These are phyloP conservation scores for Pseudogymnoascus sp. DNA, from an alignment of 2,329 filamentous ascomycete genomes.

Conservation along the genomic window DNA sequence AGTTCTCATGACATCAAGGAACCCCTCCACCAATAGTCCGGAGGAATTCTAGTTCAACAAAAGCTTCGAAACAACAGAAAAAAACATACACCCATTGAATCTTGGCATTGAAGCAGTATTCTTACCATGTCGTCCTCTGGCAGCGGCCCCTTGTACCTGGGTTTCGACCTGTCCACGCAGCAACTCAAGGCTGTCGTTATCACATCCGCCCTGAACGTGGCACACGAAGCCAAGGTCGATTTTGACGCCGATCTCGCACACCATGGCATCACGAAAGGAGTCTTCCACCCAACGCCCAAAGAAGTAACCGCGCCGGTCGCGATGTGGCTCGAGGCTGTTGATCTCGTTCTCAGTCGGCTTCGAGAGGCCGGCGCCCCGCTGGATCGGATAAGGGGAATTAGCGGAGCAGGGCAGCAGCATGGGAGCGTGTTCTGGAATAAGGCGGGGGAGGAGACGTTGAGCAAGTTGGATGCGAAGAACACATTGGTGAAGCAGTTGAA, in stretches of 20 bases:
- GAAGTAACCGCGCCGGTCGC: conserved; percentile 91
- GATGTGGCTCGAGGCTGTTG: conserved; percentile 89
- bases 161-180: conserved; percentile 94
- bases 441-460: conserved; percentile 59
- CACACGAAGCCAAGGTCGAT: conserved; percentile 83
- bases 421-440: conserved; percentile 90
- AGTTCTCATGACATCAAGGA: conserved; percentile 6
- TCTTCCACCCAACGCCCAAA: conserved; percentile 72
- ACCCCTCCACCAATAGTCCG: background rate
- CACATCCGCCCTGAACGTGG: conserved; percentile 70
- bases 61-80: background rate
- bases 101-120: background rate
- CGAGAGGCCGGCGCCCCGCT: conserved; percentile 65
- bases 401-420: conserved; percentile 93
- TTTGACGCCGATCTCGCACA: conserved; percentile 78
- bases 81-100: background rate
- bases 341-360: conserved; percentile 72
- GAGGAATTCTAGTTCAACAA: conserved; percentile 4
- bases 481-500: conserved; percentile 65
- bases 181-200: conserved; percentile 93
- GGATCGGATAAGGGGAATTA: conserved; percentile 68
- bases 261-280: conserved; percentile 82
- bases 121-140: conserved; percentile 30
- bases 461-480: conserved; percentile 50
- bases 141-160: conserved; percentile 66